Base-by-base conservation (phyloP, 2,329 filamentous ascomycete genomes). In the Thelonectria rubi region DNA sequence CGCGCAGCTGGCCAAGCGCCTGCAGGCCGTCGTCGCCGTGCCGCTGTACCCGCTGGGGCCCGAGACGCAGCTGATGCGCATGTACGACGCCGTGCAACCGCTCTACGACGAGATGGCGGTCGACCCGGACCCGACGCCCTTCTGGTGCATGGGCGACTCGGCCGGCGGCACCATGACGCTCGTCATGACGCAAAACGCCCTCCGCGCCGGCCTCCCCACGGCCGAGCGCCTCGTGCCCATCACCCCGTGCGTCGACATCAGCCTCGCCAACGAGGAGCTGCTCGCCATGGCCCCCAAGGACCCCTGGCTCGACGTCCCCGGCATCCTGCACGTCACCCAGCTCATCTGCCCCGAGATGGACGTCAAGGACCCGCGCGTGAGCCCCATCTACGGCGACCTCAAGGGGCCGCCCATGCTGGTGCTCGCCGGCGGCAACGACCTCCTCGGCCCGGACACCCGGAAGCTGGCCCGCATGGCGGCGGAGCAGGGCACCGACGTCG, bases 11-110 rank as follows among this genome's bases (percentile, higher is more conserved):
- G 72, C 73, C 1, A 64, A 72, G 56, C 69, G 72, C 2, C 63
- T 76, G 32, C 69, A 74, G 64, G 74, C 74, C 46, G 65, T 71
- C 12, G 63, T 75, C 42, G 74, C 73, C 2, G 70, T 76, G 32
- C 72, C 74, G 17, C 66, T 76, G 40, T 75, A 75, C 45, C 75
- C 75, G 8, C 65, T 76, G 26, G 74, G 69, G 0, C 74, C 74
- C 5, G 74, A 76, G 53, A 69, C 69, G 43, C 66, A 65, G 18
- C 64, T 76, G n/a, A 58, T 69, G 60, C 70, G 71, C 37, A 74
- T 75, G 65, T 76, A 74, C 40, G 73, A 73, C 45, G 65, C 68
- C 32, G 65, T 76, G 5, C 71, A 74, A 64, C 73, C 73, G 14
- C 64, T 75, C 24, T 66, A 76, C 63, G 70, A 76, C 40, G 72